Percentiles rank a stretch among this genome's conserved stretches.
Conservation (phyloP, 2,329 filamentous ascomycete genomes). For the Arthrobotrys musiformis region DNA sequence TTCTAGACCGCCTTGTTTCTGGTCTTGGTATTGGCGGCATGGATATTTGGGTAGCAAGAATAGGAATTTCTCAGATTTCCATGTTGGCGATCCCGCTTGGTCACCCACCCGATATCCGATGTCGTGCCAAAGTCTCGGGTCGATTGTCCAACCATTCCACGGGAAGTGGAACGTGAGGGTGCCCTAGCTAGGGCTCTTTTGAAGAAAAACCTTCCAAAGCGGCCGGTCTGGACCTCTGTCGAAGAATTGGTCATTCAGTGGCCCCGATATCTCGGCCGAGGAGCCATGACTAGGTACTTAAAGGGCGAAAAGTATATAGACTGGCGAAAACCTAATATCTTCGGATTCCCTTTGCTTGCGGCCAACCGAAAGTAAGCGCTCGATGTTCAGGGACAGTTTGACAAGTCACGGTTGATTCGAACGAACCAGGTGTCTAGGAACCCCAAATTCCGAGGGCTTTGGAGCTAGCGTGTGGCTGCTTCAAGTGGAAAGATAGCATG, state of each 20-base stretch:
- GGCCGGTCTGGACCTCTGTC: background rate
- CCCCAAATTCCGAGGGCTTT: background rate
- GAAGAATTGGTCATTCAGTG: conserved; percentile 13
- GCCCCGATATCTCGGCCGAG: conserved; percentile 3
- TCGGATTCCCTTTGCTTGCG: background rate
- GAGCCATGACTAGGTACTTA: too few relatives aligned
- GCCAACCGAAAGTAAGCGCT: background rate
- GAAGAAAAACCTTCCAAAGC: background rate
- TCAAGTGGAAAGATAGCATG: background rate
- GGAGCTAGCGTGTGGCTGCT: conserved; percentile 1
- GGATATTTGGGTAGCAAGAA: background rate
- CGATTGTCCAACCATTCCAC: conserved; percentile 1
- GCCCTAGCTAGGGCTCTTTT: background rate
- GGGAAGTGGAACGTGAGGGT: background rate
- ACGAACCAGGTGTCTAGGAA: conserved; percentile 18
- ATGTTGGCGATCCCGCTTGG: background rate
- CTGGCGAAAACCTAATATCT: background rate
- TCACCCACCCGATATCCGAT: background rate
- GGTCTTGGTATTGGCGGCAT: background rate
- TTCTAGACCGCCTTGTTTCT: background rate
- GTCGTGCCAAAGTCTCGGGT: background rate
- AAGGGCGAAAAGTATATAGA: background rate
- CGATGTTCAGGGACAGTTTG: background rate
- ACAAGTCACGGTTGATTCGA: background rate
- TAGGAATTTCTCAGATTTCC: background rate